Percentiles rank a stretch among this genome's conserved stretches.
phyloP scores from a whole-genome alignment of 768 basidiomycete genomes.

The Dictyophora rubrovolvata region DNA sequence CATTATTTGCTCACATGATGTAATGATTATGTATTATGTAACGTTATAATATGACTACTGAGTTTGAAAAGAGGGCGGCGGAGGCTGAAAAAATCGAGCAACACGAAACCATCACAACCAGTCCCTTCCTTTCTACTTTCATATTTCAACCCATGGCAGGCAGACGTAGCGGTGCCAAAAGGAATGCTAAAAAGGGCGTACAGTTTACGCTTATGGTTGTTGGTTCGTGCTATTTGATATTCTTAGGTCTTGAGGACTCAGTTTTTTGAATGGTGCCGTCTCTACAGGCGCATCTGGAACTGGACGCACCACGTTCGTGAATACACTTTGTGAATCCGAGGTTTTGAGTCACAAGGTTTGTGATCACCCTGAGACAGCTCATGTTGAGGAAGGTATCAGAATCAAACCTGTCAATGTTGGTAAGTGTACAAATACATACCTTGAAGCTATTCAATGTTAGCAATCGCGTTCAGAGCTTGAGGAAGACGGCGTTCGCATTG shows the following conservation, averaged over 20 bases:
- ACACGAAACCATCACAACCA: constrained; percentile 3
- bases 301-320: constrained; percentile 96
- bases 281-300: constrained; percentile 86
- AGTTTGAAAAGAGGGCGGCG: constrained; percentile 18
- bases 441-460: neutral
- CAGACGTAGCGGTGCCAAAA: constrained; percentile 58
- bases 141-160: constrained; percentile 57
- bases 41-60: constrained; percentile 10
- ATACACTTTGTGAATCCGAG: constrained; percentile 96
- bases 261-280: constrained; percentile 9
- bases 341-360: constrained; percentile 81
- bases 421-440: constrained; percentile 27
- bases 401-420: constrained; percentile 95
- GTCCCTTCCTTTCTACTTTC: neutral
- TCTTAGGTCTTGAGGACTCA: constrained; percentile 8
- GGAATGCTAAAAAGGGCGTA: constrained; percentile 98
- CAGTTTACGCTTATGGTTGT: constrained; percentile 98
- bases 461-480: constrained; percentile 66
- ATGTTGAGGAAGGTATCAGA: constrained; percentile 87
- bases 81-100: constrained; percentile 1
- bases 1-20: neutral
- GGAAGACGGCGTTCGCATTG: constrained; percentile 96
- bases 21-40: neutral
- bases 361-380: constrained; percentile 79
- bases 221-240: constrained; percentile 45